Evolutionary conservation across 169 alveolate species (phyloP).

Genomic region (Babesia gibsoni): DNA sequence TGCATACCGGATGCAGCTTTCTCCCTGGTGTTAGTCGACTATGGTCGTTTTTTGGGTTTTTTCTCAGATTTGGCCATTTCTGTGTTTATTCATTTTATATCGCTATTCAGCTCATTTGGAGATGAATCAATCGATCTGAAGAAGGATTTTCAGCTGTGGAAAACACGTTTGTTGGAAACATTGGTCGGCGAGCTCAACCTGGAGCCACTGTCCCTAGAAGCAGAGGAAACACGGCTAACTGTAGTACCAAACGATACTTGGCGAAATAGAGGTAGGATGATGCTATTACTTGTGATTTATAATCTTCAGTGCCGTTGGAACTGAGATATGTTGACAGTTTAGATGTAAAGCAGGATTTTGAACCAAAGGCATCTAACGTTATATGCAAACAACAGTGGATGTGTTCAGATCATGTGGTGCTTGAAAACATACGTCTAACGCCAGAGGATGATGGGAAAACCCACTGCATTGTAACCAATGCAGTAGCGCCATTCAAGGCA

Average conservation of each 20-base stretch:
- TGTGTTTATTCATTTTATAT: too few relatives aligned
- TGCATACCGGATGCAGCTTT: too few relatives aligned
- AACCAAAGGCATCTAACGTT: conserved; percentile 1
- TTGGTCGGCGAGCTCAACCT: conserved; percentile 22
- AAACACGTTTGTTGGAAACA: conserved; percentile 27
- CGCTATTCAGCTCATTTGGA: conserved; percentile 63
- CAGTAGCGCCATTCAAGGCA: conserved; percentile 42
- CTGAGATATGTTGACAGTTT: conserved; percentile 7
- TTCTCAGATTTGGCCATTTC: too few relatives aligned
- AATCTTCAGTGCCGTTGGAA: conserved; percentile 28
- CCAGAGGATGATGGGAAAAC: conserved; percentile 58
- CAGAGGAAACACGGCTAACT: not conserved
- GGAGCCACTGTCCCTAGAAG: not conserved
- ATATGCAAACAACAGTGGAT: conserved; percentile 46
- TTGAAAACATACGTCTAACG: conserved; percentile 37
- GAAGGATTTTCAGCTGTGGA: conserved; percentile 75
- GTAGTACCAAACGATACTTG: conserved; percentile 28
- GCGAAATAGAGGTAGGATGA: conserved; percentile 45
- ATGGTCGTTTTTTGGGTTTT: too few relatives aligned
- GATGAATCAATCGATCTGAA: conserved; percentile 71
- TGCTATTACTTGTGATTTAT: conserved; percentile 2
- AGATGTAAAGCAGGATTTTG: not conserved
- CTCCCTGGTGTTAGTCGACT: too few relatives aligned
- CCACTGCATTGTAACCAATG: conserved; percentile 30
- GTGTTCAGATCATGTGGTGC: conserved; percentile 20